phyloP scores from a whole-genome alignment of 352 stramenopile species.

The Blastocystis hominis region DNA sequence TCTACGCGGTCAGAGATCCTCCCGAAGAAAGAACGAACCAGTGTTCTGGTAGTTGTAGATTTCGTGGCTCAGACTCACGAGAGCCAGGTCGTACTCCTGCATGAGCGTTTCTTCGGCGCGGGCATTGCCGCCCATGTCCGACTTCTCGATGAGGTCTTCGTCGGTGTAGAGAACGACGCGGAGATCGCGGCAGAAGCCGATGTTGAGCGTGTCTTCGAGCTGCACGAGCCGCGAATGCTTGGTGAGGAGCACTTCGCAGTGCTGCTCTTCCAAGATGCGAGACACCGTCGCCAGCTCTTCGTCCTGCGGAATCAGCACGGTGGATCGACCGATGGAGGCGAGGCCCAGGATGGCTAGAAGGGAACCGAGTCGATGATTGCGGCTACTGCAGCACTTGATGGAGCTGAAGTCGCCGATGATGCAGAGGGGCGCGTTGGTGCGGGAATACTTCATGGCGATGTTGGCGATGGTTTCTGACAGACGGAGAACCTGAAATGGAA shows the following conservation, averaged over 20 bases:
- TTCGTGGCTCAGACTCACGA: background rate
- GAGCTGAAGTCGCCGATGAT: slow-evolving; percentile 36
- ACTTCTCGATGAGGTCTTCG: slow-evolving; percentile 3
- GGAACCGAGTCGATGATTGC: background rate
- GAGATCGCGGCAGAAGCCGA: background rate
- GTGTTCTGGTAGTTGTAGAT: background rate
- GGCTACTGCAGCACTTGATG: slow-evolving; percentile 33
- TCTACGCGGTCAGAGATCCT: background rate
- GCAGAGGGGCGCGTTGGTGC: background rate
- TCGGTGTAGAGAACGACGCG: slow-evolving; percentile 45
- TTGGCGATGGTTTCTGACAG: slow-evolving; percentile 1
- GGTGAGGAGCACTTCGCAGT: slow-evolving; percentile 32
- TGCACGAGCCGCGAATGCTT: slow-evolving; percentile 26
- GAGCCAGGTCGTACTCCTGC: background rate
- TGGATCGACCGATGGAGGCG: background rate
- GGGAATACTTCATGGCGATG: background rate
- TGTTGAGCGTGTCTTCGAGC: slow-evolving; percentile 4
- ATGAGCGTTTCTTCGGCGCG: slow-evolving; percentile 3
- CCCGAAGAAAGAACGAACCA: background rate
- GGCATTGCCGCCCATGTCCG: background rate
- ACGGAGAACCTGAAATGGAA: background rate
- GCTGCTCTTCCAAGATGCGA: slow-evolving; percentile 32
- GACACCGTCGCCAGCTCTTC: background rate
- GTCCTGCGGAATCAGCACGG: slow-evolving; percentile 20
- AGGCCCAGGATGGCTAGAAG: slow-evolving; percentile 17